Evolutionary conservation across 345 rosid genomes (phyloP).

Genomic region (Sapria himalayana): DNA sequence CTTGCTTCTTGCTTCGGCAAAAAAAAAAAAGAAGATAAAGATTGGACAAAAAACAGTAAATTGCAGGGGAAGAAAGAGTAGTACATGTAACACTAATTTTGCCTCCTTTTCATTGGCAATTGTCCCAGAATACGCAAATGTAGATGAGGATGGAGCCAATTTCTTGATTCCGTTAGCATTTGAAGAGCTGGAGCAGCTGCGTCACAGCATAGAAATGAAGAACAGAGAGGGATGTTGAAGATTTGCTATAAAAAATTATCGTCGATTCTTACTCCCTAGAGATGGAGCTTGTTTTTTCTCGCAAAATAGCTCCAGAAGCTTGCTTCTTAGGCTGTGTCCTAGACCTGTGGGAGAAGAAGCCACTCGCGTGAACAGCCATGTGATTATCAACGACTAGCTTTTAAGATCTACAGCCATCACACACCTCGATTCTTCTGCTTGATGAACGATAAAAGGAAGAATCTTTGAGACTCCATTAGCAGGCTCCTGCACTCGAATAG

Average conservation of each 20-base stretch:
- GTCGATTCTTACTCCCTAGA: slow-evolving; percentile 15
- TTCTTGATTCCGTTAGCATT: slow-evolving; percentile 20
- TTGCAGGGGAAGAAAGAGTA: too few relatives aligned
- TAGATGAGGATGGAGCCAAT: slow-evolving; percentile 18
- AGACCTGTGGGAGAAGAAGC: slow-evolving; percentile 19
- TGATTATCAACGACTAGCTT: too few relatives aligned
- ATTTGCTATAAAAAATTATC: slow-evolving; percentile 5
- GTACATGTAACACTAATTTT: slow-evolving; percentile 13
- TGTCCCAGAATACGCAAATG: slow-evolving; percentile 6
- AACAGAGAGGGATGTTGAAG: slow-evolving; percentile 5
- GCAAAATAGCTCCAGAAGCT: slow-evolving; percentile 18
- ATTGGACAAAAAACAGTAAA: background rate
- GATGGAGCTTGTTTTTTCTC: slow-evolving; percentile 11
- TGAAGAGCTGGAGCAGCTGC: slow-evolving; percentile 24
- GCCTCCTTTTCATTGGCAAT: slow-evolving; percentile 11
- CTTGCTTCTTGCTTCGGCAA: too few relatives aligned
- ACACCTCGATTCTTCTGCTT: slow-evolving; percentile 35
- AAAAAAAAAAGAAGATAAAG: too few relatives aligned
- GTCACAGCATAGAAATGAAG: too few relatives aligned
- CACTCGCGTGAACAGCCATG: too few relatives aligned
- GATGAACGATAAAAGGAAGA: slow-evolving; percentile 18
- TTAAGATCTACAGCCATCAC: too few relatives aligned
- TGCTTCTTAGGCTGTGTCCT: slow-evolving; percentile 14
- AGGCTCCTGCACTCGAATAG: slow-evolving; percentile 24
- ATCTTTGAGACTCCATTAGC: slow-evolving; percentile 14